Evolutionary conservation across 257 asterid species (phyloP), one percentile per base, ranked within the genome.

Genomic region (Solanum pennellii): DNA sequence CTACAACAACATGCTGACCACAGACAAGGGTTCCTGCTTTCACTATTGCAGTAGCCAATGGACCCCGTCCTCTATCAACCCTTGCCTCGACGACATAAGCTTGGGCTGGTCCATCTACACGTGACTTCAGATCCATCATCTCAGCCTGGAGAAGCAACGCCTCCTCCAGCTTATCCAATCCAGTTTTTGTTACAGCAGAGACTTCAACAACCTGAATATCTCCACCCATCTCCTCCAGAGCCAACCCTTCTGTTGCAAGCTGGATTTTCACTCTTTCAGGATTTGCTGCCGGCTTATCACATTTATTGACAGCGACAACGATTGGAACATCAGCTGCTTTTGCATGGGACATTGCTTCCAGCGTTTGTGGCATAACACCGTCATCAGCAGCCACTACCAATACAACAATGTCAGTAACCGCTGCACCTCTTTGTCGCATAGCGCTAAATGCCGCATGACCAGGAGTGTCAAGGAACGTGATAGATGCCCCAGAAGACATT

Each of bases 371-470:
- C 99, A 97, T 97, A 75, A 95, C 98, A 16, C 99, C 99, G 77
- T 97, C 99, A 89, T 97, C 99, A 42, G 99, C 99, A 77, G 99
- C 99, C 89, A 97, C 99, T 82, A 97, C 99, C 47, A 97, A 94
- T 87, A 97, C 99, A 84, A 97, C 97, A 74, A 97, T 88, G 86
- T 97, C 99, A 9, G 99, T 97, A 31, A 97, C 95, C 9, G 99
- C 99, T 44, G 99, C 99, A 83, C 99, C 99, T 89, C 99, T 87
- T 83, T 98, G 98, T 79, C 99, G 95, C 99, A 97, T 97, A 21
- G 99, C 98, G 74, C 99, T 95, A 86, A 97, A 97, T 88, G 99
- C 99, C 25, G 99, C 99, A 83, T 97, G 99, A 86, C 99, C 99
- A 25, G 99, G 99, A 82, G 99, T 97, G 91, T 97, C 99, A 5